These are phyloP conservation scores for Torulaspora franciscae DNA, from an alignment of 805 yeast species.

Conservation along the genomic window DNA sequence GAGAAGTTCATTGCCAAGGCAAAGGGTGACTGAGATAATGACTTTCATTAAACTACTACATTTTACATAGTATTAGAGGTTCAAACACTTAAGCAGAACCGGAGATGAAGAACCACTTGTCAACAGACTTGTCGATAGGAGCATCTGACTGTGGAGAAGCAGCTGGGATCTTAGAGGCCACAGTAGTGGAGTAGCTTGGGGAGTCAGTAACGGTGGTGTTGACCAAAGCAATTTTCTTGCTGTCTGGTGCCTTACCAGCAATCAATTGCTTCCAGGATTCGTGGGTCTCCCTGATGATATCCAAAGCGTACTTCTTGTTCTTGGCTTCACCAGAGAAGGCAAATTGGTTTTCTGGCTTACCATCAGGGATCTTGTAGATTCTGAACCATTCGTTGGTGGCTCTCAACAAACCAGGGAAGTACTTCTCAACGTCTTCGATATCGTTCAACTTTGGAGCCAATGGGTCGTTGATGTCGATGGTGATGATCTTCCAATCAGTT, in stretches of 20 bases:
- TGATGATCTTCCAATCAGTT: conserved; percentile 89
- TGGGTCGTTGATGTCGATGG: conserved; percentile 82
- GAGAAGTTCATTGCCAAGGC: conserved; percentile 53
- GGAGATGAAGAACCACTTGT: conserved; percentile 97
- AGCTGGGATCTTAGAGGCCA: conserved; percentile 54
- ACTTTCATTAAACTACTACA: not conserved
- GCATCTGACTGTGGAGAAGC: conserved; percentile 76
- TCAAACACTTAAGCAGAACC: conserved; percentile 50
- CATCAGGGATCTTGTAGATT: conserved; percentile 96
- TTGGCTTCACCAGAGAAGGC: conserved; percentile 95
- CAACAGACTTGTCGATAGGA: conserved; percentile 92
- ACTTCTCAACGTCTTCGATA: conserved; percentile 83
- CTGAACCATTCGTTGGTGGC: conserved; percentile 98
- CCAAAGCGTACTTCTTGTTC: conserved; percentile 79
- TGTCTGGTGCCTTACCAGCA: conserved; percentile 53
- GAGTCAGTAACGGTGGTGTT: conserved; percentile 66
- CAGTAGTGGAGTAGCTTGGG: conserved; percentile 47
- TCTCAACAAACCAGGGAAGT: conserved; percentile 88
- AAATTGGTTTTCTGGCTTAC: conserved; percentile 92
- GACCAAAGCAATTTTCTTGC: conserved; percentile 66
- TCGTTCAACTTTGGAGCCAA: conserved; percentile 82
- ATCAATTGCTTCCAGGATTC: conserved; percentile 80
- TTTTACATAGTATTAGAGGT: not conserved
- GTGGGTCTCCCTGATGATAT: conserved; percentile 73
- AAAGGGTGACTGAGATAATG: conserved; percentile 15